Evolutionary conservation across 2,329 filamentous ascomycete species (phyloP).

Genomic region (Akanthomyces dipterigenus): DNA sequence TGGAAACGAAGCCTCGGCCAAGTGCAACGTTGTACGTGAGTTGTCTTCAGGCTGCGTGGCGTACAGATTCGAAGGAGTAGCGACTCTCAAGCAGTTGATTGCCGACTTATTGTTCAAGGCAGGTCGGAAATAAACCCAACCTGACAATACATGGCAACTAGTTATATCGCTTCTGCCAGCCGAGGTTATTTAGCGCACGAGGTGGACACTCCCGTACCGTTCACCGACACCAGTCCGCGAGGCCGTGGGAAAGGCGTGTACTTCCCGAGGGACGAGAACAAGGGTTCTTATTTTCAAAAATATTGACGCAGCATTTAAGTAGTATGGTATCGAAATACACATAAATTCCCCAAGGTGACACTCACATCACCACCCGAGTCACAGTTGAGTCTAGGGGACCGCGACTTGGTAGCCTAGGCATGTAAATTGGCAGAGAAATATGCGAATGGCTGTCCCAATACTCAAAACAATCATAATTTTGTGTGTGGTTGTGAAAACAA

Average conservation of each 20-base stretch:
- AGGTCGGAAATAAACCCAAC: too few relatives aligned
- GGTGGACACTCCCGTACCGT: background rate
- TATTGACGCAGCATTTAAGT: too few relatives aligned
- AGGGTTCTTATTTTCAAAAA: too few relatives aligned
- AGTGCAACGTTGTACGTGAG: background rate
- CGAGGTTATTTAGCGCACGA: slow-evolving; percentile 1
- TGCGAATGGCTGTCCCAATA: background rate
- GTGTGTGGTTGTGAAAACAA: background rate
- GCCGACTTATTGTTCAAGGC: too few relatives aligned
- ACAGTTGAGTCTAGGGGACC: background rate
- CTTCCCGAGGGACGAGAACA: too few relatives aligned
- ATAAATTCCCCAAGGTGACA: too few relatives aligned
- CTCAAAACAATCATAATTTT: background rate
- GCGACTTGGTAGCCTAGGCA: too few relatives aligned
- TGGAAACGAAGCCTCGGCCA: background rate
- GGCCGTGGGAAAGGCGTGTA: too few relatives aligned
- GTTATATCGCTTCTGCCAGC: background rate
- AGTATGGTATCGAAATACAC: too few relatives aligned
- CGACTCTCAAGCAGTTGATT: too few relatives aligned
- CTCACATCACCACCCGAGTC: background rate
- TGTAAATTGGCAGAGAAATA: background rate
- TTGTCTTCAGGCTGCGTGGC: background rate
- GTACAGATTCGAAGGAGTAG: background rate
- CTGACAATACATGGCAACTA: too few relatives aligned
- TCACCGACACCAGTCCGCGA: background rate